Evolutionary conservation across 352 stramenopile species (phyloP).

Genomic region (Phytophthora macrochlamydospora): DNA sequence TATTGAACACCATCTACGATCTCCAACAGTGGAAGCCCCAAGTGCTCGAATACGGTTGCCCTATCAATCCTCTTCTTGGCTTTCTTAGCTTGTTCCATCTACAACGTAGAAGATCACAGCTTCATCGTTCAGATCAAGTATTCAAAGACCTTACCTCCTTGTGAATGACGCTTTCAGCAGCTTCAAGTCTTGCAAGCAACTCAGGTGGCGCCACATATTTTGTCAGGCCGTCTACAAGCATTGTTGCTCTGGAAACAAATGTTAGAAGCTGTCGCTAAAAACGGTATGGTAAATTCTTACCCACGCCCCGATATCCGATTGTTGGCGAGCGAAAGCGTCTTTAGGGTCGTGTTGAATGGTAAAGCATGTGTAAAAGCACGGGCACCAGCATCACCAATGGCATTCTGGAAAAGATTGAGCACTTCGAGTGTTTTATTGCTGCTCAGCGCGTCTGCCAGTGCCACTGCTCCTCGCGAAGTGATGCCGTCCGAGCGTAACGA

Average conservation of each 20-base stretch:
- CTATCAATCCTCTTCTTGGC: slow-evolving; percentile 83
- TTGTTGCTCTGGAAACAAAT: slow-evolving; percentile 27
- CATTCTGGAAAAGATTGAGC: slow-evolving; percentile 79
- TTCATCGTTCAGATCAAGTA: not conserved
- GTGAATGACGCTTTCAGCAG: slow-evolving; percentile 74
- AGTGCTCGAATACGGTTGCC: slow-evolving; percentile 44
- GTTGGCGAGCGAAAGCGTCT: slow-evolving; percentile 71
- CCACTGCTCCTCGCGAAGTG: slow-evolving; percentile 31
- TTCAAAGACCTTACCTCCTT: slow-evolving; percentile 41
- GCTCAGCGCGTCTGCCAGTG: slow-evolving; percentile 46
- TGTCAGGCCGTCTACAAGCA: slow-evolving; percentile 48
- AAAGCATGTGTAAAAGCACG: slow-evolving; percentile 61
- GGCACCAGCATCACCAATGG: slow-evolving; percentile 58
- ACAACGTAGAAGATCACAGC: not conserved
- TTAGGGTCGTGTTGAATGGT: slow-evolving; percentile 58
- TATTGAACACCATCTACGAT: slow-evolving; percentile 59
- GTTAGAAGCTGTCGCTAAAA: not conserved
- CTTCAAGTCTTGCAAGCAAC: slow-evolving; percentile 58
- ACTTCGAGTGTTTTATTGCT: slow-evolving; percentile 56
- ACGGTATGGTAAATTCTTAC: slow-evolving; percentile 23
- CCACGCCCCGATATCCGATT: slow-evolving; percentile 53
- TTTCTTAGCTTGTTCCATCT: slow-evolving; percentile 82
- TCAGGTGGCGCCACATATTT: slow-evolving; percentile 58
- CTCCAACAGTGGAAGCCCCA: slow-evolving; percentile 67
- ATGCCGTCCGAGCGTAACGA: slow-evolving; percentile 73